These are phyloP conservation scores for Paracoccidioides brasiliensis DNA, from an alignment of 2,329 filamentous ascomycete genomes.

Conservation along the genomic window DNA sequence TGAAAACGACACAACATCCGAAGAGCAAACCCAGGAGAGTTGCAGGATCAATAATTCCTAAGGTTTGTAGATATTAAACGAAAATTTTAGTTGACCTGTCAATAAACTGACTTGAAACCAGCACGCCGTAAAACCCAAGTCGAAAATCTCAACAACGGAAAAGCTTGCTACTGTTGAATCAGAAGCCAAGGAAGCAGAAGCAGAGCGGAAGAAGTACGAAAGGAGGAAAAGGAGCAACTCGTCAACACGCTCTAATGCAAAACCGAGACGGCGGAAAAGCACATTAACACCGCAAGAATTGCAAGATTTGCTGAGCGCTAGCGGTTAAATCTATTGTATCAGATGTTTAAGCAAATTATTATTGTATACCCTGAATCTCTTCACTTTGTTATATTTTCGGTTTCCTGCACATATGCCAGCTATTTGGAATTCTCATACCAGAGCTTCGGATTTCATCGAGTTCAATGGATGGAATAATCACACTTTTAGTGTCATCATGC, in stretches of 20 bases:
- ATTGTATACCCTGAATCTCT: not conserved
- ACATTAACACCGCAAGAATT: conserved; percentile 7
- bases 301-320: not conserved
- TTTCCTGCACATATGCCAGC: not conserved
- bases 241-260: conserved; percentile 17
- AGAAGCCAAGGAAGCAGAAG: conserved; percentile 29
- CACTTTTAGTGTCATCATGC: not conserved
- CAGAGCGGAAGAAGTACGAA: conserved; percentile 21
- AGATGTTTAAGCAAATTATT: not conserved
- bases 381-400: not conserved
- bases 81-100: not conserved
- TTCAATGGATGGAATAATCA: not conserved
- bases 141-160: conserved; percentile 27
- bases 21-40: conserved; percentile 18
- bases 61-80: conserved; percentile 15
- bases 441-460: not conserved
- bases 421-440: not conserved
- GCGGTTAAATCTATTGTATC: not conserved
- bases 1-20: conserved; percentile 20
- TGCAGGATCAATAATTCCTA: conserved; percentile 17
- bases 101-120: conserved; percentile 3
- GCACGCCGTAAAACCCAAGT: conserved; percentile 10
- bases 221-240: conserved; percentile 22
- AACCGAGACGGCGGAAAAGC: conserved; percentile 17
- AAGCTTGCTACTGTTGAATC: conserved; percentile 32